Percentiles rank a stretch among this genome's conserved stretches.
Evolutionary conservation across 208 protist genomes (phyloP).

Genomic region (Leishmania turanica): DNA sequence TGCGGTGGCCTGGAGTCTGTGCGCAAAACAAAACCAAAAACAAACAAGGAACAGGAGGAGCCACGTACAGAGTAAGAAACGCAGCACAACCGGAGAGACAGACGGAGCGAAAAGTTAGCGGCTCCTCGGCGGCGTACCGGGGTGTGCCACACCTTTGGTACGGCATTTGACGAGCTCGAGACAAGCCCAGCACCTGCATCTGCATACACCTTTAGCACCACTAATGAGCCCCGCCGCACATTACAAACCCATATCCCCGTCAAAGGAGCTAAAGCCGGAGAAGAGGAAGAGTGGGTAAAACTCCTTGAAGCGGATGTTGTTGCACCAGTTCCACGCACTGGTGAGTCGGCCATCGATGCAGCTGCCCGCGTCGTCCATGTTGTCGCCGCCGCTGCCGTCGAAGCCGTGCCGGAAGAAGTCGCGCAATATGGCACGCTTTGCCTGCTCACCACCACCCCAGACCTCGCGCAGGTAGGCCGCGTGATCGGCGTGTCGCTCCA

Average conservation of each 20-base stretch:
- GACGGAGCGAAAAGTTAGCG: background rate
- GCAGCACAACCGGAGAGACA: background rate
- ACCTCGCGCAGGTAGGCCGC: constrained; percentile 84
- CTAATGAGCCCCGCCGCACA: background rate
- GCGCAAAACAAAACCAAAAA: background rate
- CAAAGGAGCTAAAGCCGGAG: constrained; percentile 96
- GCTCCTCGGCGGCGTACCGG: background rate
- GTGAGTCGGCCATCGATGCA: constrained; percentile 98
- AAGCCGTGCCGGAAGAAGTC: constrained; percentile 97
- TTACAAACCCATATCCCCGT: constrained; percentile 94
- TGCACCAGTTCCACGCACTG: constrained; percentile 98
- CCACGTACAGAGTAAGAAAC: background rate
- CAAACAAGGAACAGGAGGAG: background rate
- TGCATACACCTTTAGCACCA: background rate
- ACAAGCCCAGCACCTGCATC: background rate
- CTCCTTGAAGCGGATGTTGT: constrained; percentile 93
- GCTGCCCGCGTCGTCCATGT: constrained; percentile 97
- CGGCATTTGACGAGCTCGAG: background rate
- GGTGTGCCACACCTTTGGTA: background rate
- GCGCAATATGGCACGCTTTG: constrained; percentile 86
- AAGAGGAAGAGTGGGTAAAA: constrained; percentile 97
- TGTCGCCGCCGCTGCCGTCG: constrained; percentile 96
- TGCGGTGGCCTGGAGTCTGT: background rate
- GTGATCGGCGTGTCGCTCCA: constrained; percentile 47
- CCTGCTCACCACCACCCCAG: constrained; percentile 67